Conservation (phyloP, 345 rosid species). For the Linum usitatissimum region DNA sequence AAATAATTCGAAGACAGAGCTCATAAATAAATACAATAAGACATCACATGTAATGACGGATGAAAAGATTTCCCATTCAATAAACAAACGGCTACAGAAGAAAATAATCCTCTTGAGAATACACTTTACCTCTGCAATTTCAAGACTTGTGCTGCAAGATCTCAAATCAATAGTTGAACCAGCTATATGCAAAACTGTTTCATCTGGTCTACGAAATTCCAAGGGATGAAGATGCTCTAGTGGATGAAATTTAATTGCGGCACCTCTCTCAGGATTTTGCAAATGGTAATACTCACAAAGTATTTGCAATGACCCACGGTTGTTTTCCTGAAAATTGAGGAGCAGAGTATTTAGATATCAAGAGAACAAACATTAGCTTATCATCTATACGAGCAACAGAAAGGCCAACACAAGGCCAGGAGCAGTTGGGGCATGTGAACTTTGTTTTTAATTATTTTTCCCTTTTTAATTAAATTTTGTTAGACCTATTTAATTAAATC, state of each 20-base stretch:
- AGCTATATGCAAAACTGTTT: constrained; percentile 39
- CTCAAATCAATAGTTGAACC: constrained; percentile 60
- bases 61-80: too few relatives aligned
- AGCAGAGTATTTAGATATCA: too few relatives aligned
- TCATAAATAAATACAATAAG: neutral
- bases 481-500: too few relatives aligned
- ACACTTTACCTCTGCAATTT: constrained; percentile 62
- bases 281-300: constrained; percentile 62
- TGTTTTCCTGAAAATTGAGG: constrained; percentile 47
- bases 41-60: too few relatives aligned
- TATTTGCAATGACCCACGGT: constrained; percentile 68
- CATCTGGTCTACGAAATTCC: constrained; percentile 64
- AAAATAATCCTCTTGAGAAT: neutral
- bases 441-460: too few relatives aligned
- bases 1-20: neutral
- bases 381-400: neutral
- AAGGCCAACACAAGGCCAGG: neutral
- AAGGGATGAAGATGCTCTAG: constrained; percentile 81
- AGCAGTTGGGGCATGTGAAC: neutral
- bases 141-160: constrained; percentile 63
- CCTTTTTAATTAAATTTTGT: too few relatives aligned
- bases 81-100: neutral
- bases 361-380: neutral
- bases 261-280: constrained; percentile 61
- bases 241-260: constrained; percentile 67